Evolutionary conservation across 1,284 basidiomycete species (phyloP), one percentile per base, ranked within the genome.

Genomic region (Pisolithus thermaeus): DNA sequence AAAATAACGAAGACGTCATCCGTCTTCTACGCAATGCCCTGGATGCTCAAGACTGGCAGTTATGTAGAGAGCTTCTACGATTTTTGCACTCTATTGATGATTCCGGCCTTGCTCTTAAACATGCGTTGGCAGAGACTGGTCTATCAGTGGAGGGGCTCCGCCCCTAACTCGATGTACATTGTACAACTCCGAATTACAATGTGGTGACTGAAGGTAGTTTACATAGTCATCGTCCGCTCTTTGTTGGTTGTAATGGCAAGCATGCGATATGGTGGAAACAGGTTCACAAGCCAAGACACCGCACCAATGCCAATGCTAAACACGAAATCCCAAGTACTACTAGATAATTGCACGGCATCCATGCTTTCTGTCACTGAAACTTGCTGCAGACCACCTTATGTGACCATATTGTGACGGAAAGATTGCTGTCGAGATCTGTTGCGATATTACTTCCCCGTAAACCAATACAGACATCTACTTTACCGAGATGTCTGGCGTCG

Each of bases 51-150:
- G 92, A 90, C 48, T 89, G 83, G 83, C 83, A 87, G 57, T 72
- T 95, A 2, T 93, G 87, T 68, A 83, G 88, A 53, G 94, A 97
- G 64, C 74, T 97, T 12, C 70, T 97, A 20, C 81, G 95, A n/a
- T 97, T 97, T 71, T 70, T 97, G 46, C 89, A 87, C 62, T 93
- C 89, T 2, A 88, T 95, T 43, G 94, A 97, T 65, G 90, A 93
- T 41, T 83, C 81, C 0, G 96, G 93, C 6, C 64, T 68, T 9
- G 87, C 87, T 1, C 74, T 97, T 44, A 75, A 75, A 50, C 72
- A 76, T 55, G 87, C 84, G 2, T 65, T 88, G 43, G 69, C 70
- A 9, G 69, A 76, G 58, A 73, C 73, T 9, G 59, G 60, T 40
- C 51, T 73, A 47, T 58, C 47, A 5, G 53, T 54, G 16, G 49